Percentiles rank a stretch among this genome's conserved stretches.
Evolutionary conservation across 2,329 filamentous ascomycete species (phyloP).

Genomic region (Coniochaeta sp.): DNA sequence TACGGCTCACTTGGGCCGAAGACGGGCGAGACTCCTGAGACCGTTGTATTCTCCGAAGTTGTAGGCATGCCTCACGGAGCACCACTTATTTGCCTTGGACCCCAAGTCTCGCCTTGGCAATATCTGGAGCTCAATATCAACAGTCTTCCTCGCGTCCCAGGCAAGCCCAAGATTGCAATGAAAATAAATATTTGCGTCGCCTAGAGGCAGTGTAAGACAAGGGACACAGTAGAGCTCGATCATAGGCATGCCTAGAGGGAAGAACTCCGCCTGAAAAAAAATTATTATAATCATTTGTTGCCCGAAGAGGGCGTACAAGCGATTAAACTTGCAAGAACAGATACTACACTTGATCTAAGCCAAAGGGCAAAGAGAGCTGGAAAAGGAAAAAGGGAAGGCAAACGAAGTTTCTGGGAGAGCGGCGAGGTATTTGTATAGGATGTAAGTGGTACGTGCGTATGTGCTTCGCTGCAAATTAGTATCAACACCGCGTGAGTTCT

Average conservation of each 20-base stretch:
- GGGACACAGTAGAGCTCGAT: slow-evolving; percentile 59
- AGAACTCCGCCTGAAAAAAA: slow-evolving; percentile 51
- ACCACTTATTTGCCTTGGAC: no score
- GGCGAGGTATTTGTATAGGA: neutral
- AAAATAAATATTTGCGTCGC: slow-evolving; percentile 66
- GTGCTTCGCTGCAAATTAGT: neutral
- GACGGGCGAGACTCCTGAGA: no score
- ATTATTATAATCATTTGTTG: slow-evolving; percentile 76
- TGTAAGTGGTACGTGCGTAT: neutral
- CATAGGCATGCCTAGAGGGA: slow-evolving; percentile 69
- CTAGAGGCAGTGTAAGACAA: slow-evolving; percentile 68
- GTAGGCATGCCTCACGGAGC: no score
- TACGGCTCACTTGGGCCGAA: no score
- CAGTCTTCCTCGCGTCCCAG: slow-evolving; percentile 34
- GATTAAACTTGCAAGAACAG: slow-evolving; percentile 85
- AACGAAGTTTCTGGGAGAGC: neutral
- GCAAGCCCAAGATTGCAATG: slow-evolving; percentile 48
- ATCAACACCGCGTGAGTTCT: no score
- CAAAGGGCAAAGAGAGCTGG: slow-evolving; percentile 51
- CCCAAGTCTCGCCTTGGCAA: no score
- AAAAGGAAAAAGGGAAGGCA: slow-evolving; percentile 40
- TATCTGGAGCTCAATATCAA: no score
- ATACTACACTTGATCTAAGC: slow-evolving; percentile 71
- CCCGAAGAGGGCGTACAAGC: slow-evolving; percentile 71
- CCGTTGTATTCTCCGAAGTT: no score